A percentile compares a stretch with the other conserved stretches of the same genome.
Conservation (phyloP, 73 alveolate genomes). For the Paramecium sonneborni region DNA sequence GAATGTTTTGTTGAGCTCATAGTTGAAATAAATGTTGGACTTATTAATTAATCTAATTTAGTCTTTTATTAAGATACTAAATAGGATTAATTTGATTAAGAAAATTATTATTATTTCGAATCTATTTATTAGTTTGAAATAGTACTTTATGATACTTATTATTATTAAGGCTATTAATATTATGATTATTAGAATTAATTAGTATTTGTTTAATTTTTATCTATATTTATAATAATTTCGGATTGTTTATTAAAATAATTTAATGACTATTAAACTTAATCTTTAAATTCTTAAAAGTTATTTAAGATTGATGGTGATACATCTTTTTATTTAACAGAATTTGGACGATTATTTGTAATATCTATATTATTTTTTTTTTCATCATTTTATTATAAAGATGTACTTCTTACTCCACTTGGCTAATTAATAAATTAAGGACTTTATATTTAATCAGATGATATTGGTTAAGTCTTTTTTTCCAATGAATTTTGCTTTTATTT, state of each 20-base stretch:
- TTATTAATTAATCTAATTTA: slow-evolving; percentile 39
- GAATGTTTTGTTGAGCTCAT: slow-evolving; percentile 41
- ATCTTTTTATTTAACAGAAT: slow-evolving; percentile 8
- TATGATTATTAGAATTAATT: not conserved
- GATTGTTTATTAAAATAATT: slow-evolving; percentile 27
- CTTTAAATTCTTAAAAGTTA: slow-evolving; percentile 29
- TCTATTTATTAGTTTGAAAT: not conserved
- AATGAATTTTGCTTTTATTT: not conserved
- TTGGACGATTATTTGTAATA: not conserved
- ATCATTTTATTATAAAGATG: slow-evolving; percentile 4
- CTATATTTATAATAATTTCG: not conserved
- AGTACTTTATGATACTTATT: not conserved
- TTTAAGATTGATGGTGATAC: not conserved
- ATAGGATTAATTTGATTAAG: not conserved
- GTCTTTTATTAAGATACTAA: not conserved
- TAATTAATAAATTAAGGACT: slow-evolving; percentile 2
- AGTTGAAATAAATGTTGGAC: slow-evolving; percentile 16
- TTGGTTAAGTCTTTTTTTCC: not conserved
- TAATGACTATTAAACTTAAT: slow-evolving; percentile 28
- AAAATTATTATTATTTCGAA: not conserved
- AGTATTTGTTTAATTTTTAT: not conserved
- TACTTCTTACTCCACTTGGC: slow-evolving; percentile 34
- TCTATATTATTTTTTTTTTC: not conserved
- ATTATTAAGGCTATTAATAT: not conserved
- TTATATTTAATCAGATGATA: not conserved